These are phyloP conservation scores for Erodium texanum DNA, from an alignment of 441 rosid species.

Conservation along the genomic window DNA sequence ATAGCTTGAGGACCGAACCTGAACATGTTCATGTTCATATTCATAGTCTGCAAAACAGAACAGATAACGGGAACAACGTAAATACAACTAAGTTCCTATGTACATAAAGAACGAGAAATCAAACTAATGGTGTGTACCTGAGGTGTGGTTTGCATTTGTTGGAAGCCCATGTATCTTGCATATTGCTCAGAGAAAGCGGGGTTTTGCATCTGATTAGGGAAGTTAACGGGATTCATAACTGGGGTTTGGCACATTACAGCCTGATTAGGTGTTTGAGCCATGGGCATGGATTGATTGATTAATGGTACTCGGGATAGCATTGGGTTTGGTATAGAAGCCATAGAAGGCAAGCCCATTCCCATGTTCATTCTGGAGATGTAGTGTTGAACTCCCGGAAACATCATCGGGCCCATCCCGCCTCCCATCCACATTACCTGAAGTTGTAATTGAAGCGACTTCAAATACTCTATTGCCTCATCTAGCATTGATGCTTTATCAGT, in stretches of 20 bases:
- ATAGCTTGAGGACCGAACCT: conserved; percentile 33
- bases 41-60: conserved; percentile 34
- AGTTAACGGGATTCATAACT: conserved; percentile 28
- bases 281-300: too few species aligned
- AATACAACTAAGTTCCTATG: not conserved
- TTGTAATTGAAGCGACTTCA: conserved; percentile 70
- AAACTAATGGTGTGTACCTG: conserved; percentile 32
- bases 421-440: conserved; percentile 81
- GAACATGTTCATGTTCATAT: conserved; percentile 31
- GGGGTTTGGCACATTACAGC: conserved; percentile 14
- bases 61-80: not conserved
- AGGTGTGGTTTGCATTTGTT: conserved; percentile 37
- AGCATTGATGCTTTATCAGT: conserved; percentile 73
- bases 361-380: conserved; percentile 46
- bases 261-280: too few species aligned
- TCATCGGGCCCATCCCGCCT: conserved; percentile 53
- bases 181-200: conserved; percentile 34
- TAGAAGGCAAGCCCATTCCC: conserved; percentile 24
- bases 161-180: conserved; percentile 41
- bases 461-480: conserved; percentile 71
- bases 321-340: too few species aligned
- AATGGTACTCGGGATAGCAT: too few species aligned
- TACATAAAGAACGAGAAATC: not conserved
- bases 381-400: conserved; percentile 56
- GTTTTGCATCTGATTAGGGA: conserved; percentile 34